Percentiles rank a stretch among this genome's conserved stretches.
phyloP scores from a whole-genome alignment of 805 yeast genomes.

The Saccharomycopsis capsularis region DNA sequence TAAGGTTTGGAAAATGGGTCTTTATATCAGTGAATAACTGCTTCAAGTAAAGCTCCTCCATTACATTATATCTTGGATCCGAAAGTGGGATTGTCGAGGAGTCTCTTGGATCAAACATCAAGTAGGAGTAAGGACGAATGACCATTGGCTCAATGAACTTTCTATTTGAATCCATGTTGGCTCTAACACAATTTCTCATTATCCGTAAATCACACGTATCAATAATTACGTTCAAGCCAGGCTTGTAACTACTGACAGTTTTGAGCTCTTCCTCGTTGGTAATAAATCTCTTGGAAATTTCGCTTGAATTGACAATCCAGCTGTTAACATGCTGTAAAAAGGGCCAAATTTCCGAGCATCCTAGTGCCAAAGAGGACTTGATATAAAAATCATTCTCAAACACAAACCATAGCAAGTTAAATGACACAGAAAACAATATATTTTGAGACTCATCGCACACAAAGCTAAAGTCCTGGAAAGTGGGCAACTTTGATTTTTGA shows the following conservation, averaged over 20 bases:
- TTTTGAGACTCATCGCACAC: not conserved
- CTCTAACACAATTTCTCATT: conserved; percentile 5
- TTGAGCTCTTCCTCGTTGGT: conserved; percentile 2
- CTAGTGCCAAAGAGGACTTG: not conserved
- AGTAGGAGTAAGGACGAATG: not conserved
- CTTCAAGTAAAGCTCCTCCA: conserved; percentile 2
- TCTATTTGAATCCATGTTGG: conserved; percentile 1
- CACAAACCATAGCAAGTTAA: conserved; percentile 11
- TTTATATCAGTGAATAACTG: conserved; percentile 7
- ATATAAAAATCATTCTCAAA: conserved; percentile 18
- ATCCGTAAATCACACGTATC: not conserved
- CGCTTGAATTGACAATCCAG: not conserved
- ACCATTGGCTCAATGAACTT: conserved; percentile 14
- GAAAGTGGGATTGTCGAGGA: not conserved
- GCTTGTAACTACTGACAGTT: not conserved
- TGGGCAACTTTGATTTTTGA: not conserved
- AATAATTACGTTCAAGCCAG: not conserved
- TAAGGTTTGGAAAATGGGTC: conserved; percentile 9
- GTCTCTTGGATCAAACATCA: conserved; percentile 7
- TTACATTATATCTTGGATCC: not conserved
- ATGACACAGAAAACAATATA: not conserved
- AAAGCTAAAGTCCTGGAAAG: conserved; percentile 7
- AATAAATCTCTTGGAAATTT: not conserved
- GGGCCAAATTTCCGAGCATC: conserved; percentile 1
- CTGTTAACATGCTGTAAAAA: not conserved